Conservation (phyloP, 139 green algal genomes). For the Closterium sp. region DNA sequence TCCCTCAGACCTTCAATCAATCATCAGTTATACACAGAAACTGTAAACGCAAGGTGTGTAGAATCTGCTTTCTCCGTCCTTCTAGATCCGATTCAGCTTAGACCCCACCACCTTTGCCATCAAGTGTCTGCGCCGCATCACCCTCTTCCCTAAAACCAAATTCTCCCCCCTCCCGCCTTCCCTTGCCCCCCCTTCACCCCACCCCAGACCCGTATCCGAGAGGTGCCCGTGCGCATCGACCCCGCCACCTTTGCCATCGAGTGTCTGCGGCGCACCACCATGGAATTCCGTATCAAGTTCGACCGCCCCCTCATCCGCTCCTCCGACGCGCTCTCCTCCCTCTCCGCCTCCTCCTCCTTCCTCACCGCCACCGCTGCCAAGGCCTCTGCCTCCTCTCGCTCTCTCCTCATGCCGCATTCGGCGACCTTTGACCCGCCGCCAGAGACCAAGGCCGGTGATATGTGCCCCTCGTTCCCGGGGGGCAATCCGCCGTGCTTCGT, state of each 20-base stretch:
- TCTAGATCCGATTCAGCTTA: too few relatives aligned
- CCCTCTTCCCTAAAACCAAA: too few relatives aligned
- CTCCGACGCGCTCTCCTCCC: neutral
- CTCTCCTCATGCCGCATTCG: neutral
- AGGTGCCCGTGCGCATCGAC: slow-evolving; percentile 2
- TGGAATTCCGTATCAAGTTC: slow-evolving; percentile 39
- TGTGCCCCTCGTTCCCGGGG: neutral
- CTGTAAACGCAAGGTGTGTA: too few relatives aligned
- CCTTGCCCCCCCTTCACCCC: neutral
- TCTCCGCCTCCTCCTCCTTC: neutral
- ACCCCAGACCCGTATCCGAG: slow-evolving; percentile 4
- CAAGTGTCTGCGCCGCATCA: too few relatives aligned
- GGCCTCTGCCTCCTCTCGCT: neutral
- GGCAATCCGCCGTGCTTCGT: neutral
- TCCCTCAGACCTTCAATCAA: too few relatives aligned
- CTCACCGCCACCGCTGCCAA: too few relatives aligned
- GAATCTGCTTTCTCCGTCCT: too few relatives aligned
- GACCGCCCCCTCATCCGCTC: neutral
- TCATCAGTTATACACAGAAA: too few relatives aligned
- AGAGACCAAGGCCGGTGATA: neutral
- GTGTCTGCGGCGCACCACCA: slow-evolving; percentile 3
- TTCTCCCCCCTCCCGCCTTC: neutral
- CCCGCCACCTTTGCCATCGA: neutral
- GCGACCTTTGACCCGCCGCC: neutral
- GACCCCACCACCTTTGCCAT: too few relatives aligned